phyloP scores from a whole-genome alignment of 495 filamentous ascomycete genomes.

The Parmelia sp. region DNA sequence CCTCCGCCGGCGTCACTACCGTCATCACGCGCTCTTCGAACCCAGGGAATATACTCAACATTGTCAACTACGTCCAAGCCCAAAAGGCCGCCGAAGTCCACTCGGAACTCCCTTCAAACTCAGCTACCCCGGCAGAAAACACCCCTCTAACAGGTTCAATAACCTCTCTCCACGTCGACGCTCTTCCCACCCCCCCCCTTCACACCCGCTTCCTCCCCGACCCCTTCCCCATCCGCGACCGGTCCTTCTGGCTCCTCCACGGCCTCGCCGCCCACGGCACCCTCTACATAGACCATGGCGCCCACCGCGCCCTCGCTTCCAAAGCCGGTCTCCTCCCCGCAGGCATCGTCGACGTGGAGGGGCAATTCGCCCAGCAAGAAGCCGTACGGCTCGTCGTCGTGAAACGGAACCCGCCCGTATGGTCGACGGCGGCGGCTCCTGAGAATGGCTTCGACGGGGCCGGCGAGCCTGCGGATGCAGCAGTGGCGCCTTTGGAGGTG shows the following conservation, averaged over 20 bases:
- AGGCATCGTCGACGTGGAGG: constrained; percentile 83
- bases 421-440: neutral
- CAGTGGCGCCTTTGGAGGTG: constrained; percentile 62
- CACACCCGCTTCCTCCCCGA: constrained; percentile 92
- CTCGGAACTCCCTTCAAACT: constrained; percentile 21
- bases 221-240: constrained; percentile 78
- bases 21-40: constrained; percentile 88
- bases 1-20: constrained; percentile 90
- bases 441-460: constrained; percentile 6
- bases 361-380: constrained; percentile 85
- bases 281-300: constrained; percentile 84
- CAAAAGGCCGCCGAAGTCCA: constrained; percentile 19
- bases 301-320: constrained; percentile 64
- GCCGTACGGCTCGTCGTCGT: constrained; percentile 78
- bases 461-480: constrained; percentile 31
- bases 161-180: constrained; percentile 30
- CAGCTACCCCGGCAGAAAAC: constrained; percentile 26
- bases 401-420: constrained; percentile 39
- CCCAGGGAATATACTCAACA: constrained; percentile 84
- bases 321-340: constrained; percentile 89
- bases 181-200: constrained; percentile 48
- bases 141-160: constrained; percentile 35
- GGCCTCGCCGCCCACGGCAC: constrained; percentile 89
- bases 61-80: constrained; percentile 72
- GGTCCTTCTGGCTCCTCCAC: constrained; percentile 94